A percentile compares a stretch with the other conserved stretches of the same genome.
These are phyloP conservation scores for Carpinus fangiana DNA, from an alignment of 306 rosid genomes.

Conservation along the genomic window DNA sequence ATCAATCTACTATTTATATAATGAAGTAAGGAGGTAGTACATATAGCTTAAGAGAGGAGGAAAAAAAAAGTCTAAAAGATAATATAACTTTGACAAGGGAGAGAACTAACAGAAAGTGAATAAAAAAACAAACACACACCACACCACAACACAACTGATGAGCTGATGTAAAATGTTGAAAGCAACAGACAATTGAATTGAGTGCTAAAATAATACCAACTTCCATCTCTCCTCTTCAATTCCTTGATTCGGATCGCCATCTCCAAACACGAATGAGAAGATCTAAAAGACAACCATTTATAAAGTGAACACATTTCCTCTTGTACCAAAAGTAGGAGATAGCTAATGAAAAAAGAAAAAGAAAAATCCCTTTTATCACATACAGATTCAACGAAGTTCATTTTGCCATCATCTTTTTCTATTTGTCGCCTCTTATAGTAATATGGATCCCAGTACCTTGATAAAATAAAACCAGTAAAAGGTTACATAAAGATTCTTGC, in stretches of 20 bases:
- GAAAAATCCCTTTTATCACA: constrained; percentile 37
- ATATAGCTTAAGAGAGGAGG: neutral
- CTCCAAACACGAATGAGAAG: constrained; percentile 97
- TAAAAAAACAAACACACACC: neutral
- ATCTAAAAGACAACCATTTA: constrained; percentile 48
- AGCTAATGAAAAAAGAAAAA: constrained; percentile 10
- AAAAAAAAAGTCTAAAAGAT: neutral
- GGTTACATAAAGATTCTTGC: constrained; percentile 27
- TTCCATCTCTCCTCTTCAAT: constrained; percentile 99
- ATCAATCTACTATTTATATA: neutral
- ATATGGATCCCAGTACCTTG: constrained; percentile 99
- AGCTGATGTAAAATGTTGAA: constrained; percentile 33
- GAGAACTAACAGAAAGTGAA: constrained; percentile 12
- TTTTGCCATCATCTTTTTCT: constrained; percentile 69
- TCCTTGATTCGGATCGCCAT: constrained; percentile 99
- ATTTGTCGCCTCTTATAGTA: constrained; percentile 74
- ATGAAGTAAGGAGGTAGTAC: too few species aligned
- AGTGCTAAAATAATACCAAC: constrained; percentile 98
- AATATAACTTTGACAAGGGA: neutral
- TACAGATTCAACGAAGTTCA: constrained; percentile 91
- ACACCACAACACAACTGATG: constrained; percentile 18
- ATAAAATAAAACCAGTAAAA: constrained; percentile 18
- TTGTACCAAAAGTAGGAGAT: constrained; percentile 12
- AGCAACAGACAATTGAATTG: constrained; percentile 89
- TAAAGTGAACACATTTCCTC: constrained; percentile 24